phyloP scores from a whole-genome alignment of 2,329 filamentous ascomycete species.

The Phialemoniopsis sp. region DNA sequence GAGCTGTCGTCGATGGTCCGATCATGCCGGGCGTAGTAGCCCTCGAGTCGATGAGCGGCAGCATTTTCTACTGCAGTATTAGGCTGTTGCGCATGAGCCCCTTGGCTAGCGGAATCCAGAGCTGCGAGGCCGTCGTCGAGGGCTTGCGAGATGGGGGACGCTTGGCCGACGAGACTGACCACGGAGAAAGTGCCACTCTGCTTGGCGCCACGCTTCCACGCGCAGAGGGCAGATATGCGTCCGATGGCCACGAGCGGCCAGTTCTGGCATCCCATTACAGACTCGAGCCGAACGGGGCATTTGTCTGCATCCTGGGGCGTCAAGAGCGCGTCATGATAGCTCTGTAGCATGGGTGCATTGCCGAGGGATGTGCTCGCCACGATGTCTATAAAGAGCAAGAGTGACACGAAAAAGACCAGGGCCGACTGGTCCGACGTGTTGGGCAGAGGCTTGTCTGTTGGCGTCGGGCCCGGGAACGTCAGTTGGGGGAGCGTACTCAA shows the following conservation, averaged over 20 bases:
- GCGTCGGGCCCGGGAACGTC: too few relatives aligned
- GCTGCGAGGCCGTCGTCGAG: too few relatives aligned
- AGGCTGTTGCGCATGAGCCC: too few relatives aligned
- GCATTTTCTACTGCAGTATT: too few relatives aligned
- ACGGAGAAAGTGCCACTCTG: too few relatives aligned
- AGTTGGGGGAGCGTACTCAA: too few relatives aligned
- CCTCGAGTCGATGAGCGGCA: too few relatives aligned
- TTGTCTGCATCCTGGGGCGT: too few relatives aligned
- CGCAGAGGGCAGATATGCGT: conserved; percentile 46
- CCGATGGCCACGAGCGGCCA: conserved; percentile 52
- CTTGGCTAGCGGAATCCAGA: too few relatives aligned
- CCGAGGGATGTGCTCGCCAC: conserved; percentile 26
- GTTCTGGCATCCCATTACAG: conserved; percentile 52
- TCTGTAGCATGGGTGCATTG: conserved; percentile 22
- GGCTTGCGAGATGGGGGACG: conserved; percentile 33
- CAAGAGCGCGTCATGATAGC: conserved; percentile 18
- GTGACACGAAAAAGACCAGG: conserved; percentile 23
- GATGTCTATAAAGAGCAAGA: conserved; percentile 29
- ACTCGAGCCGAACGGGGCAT: too few relatives aligned
- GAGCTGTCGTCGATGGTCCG: too few relatives aligned
- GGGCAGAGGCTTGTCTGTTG: conserved; percentile 12
- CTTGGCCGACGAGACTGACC: conserved; percentile 39
- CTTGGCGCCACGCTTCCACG: conserved; percentile 46
- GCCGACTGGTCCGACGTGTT: conserved; percentile 25
- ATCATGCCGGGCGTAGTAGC: too few relatives aligned